Conservation (phyloP, 1,139 yeast species). For the Yamadazyma membranifaciens region DNA sequence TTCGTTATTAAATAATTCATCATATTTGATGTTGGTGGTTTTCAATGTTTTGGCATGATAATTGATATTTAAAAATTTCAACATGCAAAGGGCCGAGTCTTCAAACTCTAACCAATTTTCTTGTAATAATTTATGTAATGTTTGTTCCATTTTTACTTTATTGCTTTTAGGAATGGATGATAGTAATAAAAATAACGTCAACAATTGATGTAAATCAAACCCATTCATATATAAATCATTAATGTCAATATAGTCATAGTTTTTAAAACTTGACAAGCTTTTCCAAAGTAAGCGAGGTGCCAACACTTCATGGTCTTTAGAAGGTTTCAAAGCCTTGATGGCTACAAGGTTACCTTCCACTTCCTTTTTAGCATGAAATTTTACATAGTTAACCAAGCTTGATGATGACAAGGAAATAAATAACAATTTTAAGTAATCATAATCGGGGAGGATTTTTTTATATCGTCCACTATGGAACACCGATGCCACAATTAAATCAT, state of each 20-base stretch:
- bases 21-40: constrained; percentile 24
- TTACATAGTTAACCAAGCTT: constrained; percentile 4
- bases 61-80: constrained; percentile 41
- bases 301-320: constrained; percentile 2
- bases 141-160: constrained; percentile 16
- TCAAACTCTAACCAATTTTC: constrained; percentile 36
- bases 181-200: constrained; percentile 43
- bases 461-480: constrained; percentile 27
- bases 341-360: background rate
- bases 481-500: constrained; percentile 25
- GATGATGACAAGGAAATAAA: constrained; percentile 21
- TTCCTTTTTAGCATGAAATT: constrained; percentile 6
- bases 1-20: constrained; percentile 33
- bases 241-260: constrained; percentile 29
- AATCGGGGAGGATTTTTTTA: constrained; percentile 19
- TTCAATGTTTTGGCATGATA: constrained; percentile 21
- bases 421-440: constrained; percentile 24
- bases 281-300: constrained; percentile 9
- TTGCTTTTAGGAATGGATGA: constrained; percentile 25
- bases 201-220: constrained; percentile 29
- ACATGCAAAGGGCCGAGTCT: constrained; percentile 28
- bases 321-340: constrained; percentile 2
- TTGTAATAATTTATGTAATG: constrained; percentile 13
- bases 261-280: constrained; percentile 15
- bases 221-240: constrained; percentile 32